Base-by-base conservation (phyloP, 352 stramenopile genomes). In the Phytophthora pini region DNA sequence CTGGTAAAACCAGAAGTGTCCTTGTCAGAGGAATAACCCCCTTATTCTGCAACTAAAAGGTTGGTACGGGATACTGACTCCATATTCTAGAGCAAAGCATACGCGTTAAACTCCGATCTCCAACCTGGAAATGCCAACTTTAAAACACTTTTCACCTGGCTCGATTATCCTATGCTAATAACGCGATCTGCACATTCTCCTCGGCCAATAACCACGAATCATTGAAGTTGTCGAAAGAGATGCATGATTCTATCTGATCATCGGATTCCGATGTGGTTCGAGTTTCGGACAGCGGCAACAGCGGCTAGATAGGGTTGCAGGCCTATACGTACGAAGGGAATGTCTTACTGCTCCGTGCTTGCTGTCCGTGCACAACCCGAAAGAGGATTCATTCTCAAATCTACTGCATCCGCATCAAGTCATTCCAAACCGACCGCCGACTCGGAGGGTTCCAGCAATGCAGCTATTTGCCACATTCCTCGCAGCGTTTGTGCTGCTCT, bases 211-310 rank as follows among this genome's bases (percentile, higher is more conserved):
- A 36, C 31, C 31, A 36, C 31, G 11, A 36, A 40, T 85, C 60
- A 51, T 87, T 67, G 53, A 72, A 79, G 65, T 84, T 82, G 74
- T 43, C 56, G 43, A 49, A 49, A 49, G 43, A 17, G 43, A 34
- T 49, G 43, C 24, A 26, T 26, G 1, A 26, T 1, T 26, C 24
- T 26, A 26, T 26, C 24, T 4, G 24, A 26, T 26, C 24, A 26
- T 26, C 24, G 24, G 24, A 26, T 26, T 26, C 24, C 24, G 24
- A 26, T 46, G 13, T 7, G 5, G 17, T 24, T 4, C 40, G 24
- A 27, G 17, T 15, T 46, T 46, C 40, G 40, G 43, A 32, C 43
- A 49, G 43, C 43, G 17, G 17, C 2, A 43, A 10, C 31, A 36
- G 31, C 38, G 22, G n/a, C 38, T 20, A n/a, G n/a, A 43, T 43